Evolutionary conservation across 169 alveolate genomes (phyloP), one percentile per base, ranked within the genome.

Genomic region (Plasmodium gallinaceum): DNA sequence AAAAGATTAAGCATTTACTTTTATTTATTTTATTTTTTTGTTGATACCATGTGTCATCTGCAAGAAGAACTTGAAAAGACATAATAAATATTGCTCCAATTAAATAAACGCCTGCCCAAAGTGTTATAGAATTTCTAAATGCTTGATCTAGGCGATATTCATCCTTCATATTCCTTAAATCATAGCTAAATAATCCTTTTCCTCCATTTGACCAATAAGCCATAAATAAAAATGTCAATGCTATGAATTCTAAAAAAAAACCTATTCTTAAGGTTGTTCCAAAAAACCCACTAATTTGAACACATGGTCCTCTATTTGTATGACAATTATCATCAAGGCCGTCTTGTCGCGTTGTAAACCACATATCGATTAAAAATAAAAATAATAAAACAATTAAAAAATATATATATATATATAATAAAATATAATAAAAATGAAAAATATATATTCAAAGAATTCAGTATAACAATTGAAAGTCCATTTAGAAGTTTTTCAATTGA

Each of bases 11-110:
- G 6, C 66, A 24, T n/a, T 7, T 14, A 4, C 85, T 26, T 71
- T 71, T 32, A n/a, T 10, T 1, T 37, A 6, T 18, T 37, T 72
- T 9, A 5, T 14, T 57, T 22, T 52, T 57, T 42, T 43, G 12
- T 2, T 62, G 87, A 46, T 85, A 95, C 97, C 98, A 96, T 24
- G 98, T 95, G 71, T 96, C 98, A 73, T 96, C 98, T 12, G 98
- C 98, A 18, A 96, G 94, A 54, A 96, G 93, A 26, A 96, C 96
- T 93, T 96, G 98, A 90, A 96, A 96, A 88, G 96, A 95, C 93
- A 96, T 93, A 54, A 96, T 90, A 71, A 94, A 90, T 46, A 95
- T 85, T 24, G 98, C 95, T 32, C 98, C 98, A 16, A 95, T 68
- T 93, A 96, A 72, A 93, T 96, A 94, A 9, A 96, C 78, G 74